Evolutionary conservation across 768 basidiomycete genomes (phyloP), one percentile per base, ranked within the genome.

Genomic region (Xerocomellus intermedius): DNA sequence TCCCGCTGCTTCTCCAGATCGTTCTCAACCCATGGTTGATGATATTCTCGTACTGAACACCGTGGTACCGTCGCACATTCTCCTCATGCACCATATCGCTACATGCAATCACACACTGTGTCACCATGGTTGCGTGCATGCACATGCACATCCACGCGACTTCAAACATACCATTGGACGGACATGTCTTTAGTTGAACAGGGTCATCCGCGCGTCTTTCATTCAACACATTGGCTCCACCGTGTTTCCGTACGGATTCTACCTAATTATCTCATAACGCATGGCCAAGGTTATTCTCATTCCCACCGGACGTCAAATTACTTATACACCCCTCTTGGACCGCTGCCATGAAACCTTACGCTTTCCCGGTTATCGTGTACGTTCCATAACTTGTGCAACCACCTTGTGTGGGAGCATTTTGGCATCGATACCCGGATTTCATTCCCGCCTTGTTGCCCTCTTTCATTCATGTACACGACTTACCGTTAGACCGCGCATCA

Each of bases 21-120:
- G 86, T 91, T 41, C 81, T 94, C 55, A 94, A 94, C 63, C 92
- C 91, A 8, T 91, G 87, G 87, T 76, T 93, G 53, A 90, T 91
- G 87, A 88, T 91, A 51, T 92, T 93, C 74, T 86, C 84, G 0
- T 82, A 80, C 61, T 70, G 37, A 58, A 44, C 54, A n/a, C 39
- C 42, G n/a, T 46, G 44, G 38, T 6, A 37, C 14, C 48, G 46
- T 22, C 38, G 33, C 44, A 42, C 56, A 10, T 14, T 50, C 36
- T 28, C 55, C 55, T 49, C 62, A 16, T 64, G 58, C n/a, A 41
- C 42, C 19, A n/a, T 19, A 13, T 39, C 22, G 9, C 50, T 36
- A 33, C 28, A 32, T 44, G 33, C 42, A 17, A 37, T 22, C 32
- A 33, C 33, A 37, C 42, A 8, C 14, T 22, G n/a, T 35, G 35